Evolutionary conservation across 2,329 filamentous ascomycete species (phyloP).

Genomic region (Phaeophleospora eucalypticola): DNA sequence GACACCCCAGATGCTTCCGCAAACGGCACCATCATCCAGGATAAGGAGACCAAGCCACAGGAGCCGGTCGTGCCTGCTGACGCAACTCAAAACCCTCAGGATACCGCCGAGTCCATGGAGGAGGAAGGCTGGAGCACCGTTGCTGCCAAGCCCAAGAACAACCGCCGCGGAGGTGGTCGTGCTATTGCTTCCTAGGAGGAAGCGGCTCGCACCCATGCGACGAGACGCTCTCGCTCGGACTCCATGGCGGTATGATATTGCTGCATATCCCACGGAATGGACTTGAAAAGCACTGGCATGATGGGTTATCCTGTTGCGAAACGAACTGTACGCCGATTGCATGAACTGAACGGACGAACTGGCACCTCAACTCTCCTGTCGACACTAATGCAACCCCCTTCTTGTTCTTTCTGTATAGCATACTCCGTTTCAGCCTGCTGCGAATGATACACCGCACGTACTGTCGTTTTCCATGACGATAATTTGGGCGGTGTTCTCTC

Average conservation of each 20-base stretch:
- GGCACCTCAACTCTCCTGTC: not conserved
- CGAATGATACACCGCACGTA: not conserved
- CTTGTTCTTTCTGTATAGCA: constrained; percentile 1
- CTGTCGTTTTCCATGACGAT: not conserved
- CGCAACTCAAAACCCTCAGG: constrained; percentile 32
- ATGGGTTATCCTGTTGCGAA: not conserved
- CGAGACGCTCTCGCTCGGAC: not conserved
- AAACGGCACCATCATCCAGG: constrained; percentile 47
- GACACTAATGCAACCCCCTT: not conserved
- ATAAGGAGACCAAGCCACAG: constrained; percentile 55
- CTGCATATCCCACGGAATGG: not conserved
- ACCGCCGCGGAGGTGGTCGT: constrained; percentile 40
- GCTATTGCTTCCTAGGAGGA: constrained; percentile 45
- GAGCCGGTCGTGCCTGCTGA: constrained; percentile 44
- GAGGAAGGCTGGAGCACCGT: constrained; percentile 55
- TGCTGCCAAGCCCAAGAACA: constrained; percentile 44
- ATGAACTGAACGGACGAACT: not conserved
- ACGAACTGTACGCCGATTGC: not conserved
- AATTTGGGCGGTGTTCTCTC: not conserved
- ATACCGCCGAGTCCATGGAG: constrained; percentile 45
- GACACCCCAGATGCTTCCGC: constrained; percentile 46
- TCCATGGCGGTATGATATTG: not conserved
- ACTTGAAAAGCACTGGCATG: not conserved
- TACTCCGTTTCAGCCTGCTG: not conserved
- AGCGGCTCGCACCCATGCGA: not conserved